phyloP scores from a whole-genome alignment of 805 yeast species.

The Wickerhamiella lipophila region DNA sequence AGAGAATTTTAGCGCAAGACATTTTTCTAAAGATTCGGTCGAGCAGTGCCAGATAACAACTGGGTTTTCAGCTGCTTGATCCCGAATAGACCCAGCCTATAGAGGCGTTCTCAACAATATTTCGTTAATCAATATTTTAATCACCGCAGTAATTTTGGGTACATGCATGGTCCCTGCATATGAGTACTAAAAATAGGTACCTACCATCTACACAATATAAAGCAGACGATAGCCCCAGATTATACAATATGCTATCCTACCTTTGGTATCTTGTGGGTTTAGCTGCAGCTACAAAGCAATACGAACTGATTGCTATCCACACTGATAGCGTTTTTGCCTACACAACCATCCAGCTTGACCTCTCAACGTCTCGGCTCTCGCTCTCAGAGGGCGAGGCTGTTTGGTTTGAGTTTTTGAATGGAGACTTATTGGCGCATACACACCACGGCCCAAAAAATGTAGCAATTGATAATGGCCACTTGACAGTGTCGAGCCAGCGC shows the following conservation, averaged over 20 bases:
- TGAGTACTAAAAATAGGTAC: not conserved
- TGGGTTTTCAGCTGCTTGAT: too few relatives aligned
- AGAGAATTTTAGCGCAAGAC: too few relatives aligned
- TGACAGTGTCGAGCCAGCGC: not conserved
- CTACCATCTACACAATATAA: not conserved
- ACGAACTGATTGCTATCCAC: slow-evolving; percentile 4
- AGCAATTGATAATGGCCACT: not conserved
- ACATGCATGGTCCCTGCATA: not conserved
- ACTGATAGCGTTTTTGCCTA: not conserved
- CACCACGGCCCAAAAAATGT: not conserved
- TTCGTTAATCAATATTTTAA: too few relatives aligned
- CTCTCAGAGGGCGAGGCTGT: not conserved
- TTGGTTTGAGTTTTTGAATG: not conserved
- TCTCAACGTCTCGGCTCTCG: not conserved
- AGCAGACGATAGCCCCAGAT: not conserved
- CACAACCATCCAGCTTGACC: slow-evolving; percentile 1
- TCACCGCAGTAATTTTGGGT: not conserved
- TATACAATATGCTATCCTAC: not conserved
- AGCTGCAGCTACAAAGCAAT: not conserved
- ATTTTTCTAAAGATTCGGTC: too few relatives aligned
- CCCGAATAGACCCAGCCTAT: too few relatives aligned
- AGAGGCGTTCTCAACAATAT: too few relatives aligned
- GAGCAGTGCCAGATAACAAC: too few relatives aligned
- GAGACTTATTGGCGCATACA: not conserved
- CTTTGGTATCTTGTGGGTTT: not conserved